These are phyloP conservation scores for Suillus paluster DNA, from an alignment of 768 basidiomycete genomes.

Conservation along the genomic window DNA sequence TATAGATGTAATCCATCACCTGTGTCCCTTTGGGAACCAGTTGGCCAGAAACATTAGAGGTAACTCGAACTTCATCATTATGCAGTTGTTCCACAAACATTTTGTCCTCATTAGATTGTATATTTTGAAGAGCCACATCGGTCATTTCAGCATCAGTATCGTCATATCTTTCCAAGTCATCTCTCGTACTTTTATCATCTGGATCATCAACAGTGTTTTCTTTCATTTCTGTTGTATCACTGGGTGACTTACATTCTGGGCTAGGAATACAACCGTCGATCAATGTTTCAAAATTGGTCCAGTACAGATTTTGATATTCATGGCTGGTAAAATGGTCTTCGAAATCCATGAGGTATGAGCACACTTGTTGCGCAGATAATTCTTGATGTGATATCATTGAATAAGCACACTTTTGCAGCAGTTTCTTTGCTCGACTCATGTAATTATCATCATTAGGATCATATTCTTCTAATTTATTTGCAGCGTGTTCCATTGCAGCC, in stretches of 20 bases:
- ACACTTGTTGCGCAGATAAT: constrained; percentile 43
- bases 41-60: constrained; percentile 9
- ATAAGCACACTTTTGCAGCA: constrained; percentile 44
- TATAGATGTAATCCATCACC: constrained; percentile 30
- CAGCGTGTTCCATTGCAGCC: constrained; percentile 41
- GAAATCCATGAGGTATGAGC: constrained; percentile 37
- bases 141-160: no score
- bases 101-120: no score
- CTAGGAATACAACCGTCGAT: constrained; percentile 24
- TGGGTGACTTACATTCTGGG: constrained; percentile 27
- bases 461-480: constrained; percentile 32
- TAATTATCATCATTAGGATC: constrained; percentile 21
- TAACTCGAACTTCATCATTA: constrained; percentile 1
- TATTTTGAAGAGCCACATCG: no score
- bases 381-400: constrained; percentile 43
- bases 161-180: no score
- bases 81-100: neutral
- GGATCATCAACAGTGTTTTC: no score
- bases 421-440: constrained; percentile 28
- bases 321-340: constrained; percentile 45
- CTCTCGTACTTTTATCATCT: no score
- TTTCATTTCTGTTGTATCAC: no score
- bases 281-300: constrained; percentile 36
- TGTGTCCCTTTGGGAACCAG: constrained; percentile 21
- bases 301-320: constrained; percentile 37